Evolutionary conservation across 2,329 filamentous ascomycete genomes (phyloP).

Genomic region (Penicillium freii): DNA sequence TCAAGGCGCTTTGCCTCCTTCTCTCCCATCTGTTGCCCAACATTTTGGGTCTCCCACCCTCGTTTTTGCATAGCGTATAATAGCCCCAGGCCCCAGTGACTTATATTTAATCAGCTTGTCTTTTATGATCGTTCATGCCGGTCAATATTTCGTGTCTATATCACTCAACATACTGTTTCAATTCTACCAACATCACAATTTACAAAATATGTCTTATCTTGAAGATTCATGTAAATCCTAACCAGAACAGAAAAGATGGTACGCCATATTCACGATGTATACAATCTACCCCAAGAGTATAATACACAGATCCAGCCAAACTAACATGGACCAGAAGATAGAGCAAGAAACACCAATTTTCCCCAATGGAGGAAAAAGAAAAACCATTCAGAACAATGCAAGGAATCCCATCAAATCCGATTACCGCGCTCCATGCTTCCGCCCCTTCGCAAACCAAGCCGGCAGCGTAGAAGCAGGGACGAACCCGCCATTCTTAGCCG

Average conservation of each 20-base stretch:
- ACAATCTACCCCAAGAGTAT: slow-evolving; percentile 14
- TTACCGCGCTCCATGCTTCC: slow-evolving; percentile 14
- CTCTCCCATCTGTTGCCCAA: background rate
- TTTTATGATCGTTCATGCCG: slow-evolving; percentile 5
- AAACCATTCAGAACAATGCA: slow-evolving; percentile 15
- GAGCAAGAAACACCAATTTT: slow-evolving; percentile 19
- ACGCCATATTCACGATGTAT: slow-evolving; percentile 12
- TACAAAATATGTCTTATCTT: background rate
- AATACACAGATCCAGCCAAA: slow-evolving; percentile 13
- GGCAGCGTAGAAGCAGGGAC: slow-evolving; percentile 3
- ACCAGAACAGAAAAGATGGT: slow-evolving; percentile 8
- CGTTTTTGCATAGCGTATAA: slow-evolving; percentile 20
- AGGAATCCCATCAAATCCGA: slow-evolving; percentile 7
- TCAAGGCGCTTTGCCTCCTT: background rate
- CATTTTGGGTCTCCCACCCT: slow-evolving; percentile 10
- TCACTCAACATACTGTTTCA: slow-evolving; percentile 2
- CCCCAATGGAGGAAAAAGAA: slow-evolving; percentile 9
- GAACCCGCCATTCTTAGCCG: slow-evolving; percentile 12
- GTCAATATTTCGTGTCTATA: slow-evolving; percentile 10
- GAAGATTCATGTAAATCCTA: slow-evolving; percentile 2
- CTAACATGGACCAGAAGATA: slow-evolving; percentile 14
- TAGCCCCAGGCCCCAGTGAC: slow-evolving; percentile 4
- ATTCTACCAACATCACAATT: background rate
- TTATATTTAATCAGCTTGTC: slow-evolving; percentile 12
- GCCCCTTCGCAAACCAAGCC: slow-evolving; percentile 6